These are phyloP conservation scores for Inosperma sp. DNA, from an alignment of 768 basidiomycete species.

Conservation along the genomic window DNA sequence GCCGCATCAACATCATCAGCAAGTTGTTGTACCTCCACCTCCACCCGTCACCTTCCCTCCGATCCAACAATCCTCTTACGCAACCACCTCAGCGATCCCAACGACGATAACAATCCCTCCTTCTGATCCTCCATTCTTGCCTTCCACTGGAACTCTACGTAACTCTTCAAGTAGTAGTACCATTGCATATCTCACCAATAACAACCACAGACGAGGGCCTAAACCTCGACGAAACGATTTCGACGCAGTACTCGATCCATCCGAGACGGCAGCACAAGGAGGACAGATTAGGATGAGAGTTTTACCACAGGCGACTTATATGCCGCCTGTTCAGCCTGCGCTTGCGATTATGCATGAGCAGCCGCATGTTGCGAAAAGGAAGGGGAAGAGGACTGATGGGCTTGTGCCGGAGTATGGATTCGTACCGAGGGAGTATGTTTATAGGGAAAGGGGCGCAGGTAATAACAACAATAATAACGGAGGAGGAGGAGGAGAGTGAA, in stretches of 20 bases:
- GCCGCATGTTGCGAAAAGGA: slow-evolving; percentile 8
- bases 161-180: neutral
- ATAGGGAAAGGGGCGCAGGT: slow-evolving; percentile 9
- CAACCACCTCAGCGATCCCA: too few species aligned
- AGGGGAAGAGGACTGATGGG: slow-evolving; percentile 6
- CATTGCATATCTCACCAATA: neutral
- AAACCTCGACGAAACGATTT: slow-evolving; percentile 1
- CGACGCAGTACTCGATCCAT: slow-evolving; percentile 9
- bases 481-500: too few species aligned
- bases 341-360: slow-evolving; percentile 11
- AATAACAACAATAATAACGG: too few species aligned
- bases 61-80: too few species aligned
- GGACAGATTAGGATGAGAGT: slow-evolving; percentile 10
- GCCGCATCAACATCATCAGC: too few species aligned
- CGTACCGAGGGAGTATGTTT: slow-evolving; percentile 11
- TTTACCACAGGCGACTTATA: slow-evolving; percentile 8
- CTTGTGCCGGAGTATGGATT: slow-evolving; percentile 10
- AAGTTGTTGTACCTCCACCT: too few species aligned
- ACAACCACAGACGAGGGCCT: neutral
- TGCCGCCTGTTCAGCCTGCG: slow-evolving; percentile 9
- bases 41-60: too few species aligned
- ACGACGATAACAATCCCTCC: too few species aligned
- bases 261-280: slow-evolving; percentile 9
- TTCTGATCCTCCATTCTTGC: too few species aligned
- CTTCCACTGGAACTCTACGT: neutral